Evolutionary conservation across 441 rosid species (phyloP), one percentile per base, ranked within the genome.

Genomic region (Populus trichocarpa): DNA sequence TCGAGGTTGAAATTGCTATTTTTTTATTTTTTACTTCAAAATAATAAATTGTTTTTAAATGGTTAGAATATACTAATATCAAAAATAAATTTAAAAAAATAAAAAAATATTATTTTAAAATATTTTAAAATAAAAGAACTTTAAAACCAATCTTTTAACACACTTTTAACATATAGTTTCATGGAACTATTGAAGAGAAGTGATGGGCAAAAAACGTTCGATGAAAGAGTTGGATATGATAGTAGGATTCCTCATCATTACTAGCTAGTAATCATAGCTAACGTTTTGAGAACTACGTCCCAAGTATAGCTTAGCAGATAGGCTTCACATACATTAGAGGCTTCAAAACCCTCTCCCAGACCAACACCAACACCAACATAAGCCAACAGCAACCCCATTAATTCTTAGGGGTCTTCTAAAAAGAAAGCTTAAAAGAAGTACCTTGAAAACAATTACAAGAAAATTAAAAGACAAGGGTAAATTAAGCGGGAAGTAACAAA

Each of bases 341-440:
- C 63, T 71, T 36, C 57, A 82, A 82, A 76, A 71, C 53, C 75
- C 20, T 63, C 75, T 80, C 82, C 76, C 57, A 71, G 35, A n/a
- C n/a, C n/a, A n/a, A n/a, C n/a, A 73, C 64, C 68, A 57, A 6
- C 28, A 22, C 26, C 6, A 40, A 50, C 68, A 70, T 14, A 75
- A 80, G 22, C 46, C 71, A 18, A 2, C n/a, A 50, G 59, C 23
- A 69, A 30, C 32, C 75, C 30, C 42, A 25, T 22, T 30, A 30
- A 35, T 42, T 69, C 50, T 59, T 23, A 69, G 9, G 14, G 28
- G 68, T 26, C 32, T 38, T 35, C 57, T 63, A 7, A 28, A 42
- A 28, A 32, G 5, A 42, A 32, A 77, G n/a, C 53, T 71, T 65
- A 61, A 67, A 73, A 42, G 64, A 35, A 40, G n/a, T 25, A 20